Evolutionary conservation across 768 basidiomycete genomes (phyloP).

Genomic region (Lyophyllum semitale): DNA sequence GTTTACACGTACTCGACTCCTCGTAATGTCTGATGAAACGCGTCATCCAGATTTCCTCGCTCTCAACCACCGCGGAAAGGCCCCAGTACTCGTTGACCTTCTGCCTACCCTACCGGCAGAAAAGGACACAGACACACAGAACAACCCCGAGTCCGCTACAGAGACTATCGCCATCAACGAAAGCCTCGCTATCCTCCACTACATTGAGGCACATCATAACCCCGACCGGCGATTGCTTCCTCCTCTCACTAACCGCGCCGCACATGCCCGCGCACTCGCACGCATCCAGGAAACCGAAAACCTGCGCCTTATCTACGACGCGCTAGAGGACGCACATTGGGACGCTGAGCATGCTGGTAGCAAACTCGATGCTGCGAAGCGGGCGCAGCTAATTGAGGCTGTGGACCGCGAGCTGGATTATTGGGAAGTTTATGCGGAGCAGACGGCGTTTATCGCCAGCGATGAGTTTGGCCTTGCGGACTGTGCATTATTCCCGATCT

Average conservation of each 20-base stretch:
- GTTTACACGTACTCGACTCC: conserved; percentile 20
- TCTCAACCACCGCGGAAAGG: conserved; percentile 30
- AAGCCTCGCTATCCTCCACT: conserved; percentile 30
- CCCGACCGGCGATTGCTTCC: conserved; percentile 22
- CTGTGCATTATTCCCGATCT: conserved; percentile 28
- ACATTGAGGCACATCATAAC: conserved; percentile 26
- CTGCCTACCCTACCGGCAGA: not conserved
- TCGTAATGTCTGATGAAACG: conserved; percentile 27
- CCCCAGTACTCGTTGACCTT: conserved; percentile 25
- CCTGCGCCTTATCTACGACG: conserved; percentile 25
- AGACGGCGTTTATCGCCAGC: conserved; percentile 23
- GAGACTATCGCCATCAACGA: conserved; percentile 23
- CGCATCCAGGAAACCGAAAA: conserved; percentile 31
- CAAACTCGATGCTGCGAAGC: conserved; percentile 11
- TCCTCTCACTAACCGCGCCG: conserved; percentile 14
- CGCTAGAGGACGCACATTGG: conserved; percentile 27
- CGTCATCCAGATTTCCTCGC: conserved; percentile 25
- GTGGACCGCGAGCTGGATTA: conserved; percentile 22
- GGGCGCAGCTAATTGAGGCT: conserved; percentile 15
- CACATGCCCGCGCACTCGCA: conserved; percentile 18
- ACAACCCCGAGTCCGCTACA: not conserved
- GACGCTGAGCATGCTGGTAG: conserved; percentile 15
- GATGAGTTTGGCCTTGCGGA: conserved; percentile 25
- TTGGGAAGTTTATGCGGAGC: not conserved
- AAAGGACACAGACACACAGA: not conserved